Conservation (phyloP, 2,329 filamentous ascomycete species). For the Dryadomyces quercus-mongolicae region DNA sequence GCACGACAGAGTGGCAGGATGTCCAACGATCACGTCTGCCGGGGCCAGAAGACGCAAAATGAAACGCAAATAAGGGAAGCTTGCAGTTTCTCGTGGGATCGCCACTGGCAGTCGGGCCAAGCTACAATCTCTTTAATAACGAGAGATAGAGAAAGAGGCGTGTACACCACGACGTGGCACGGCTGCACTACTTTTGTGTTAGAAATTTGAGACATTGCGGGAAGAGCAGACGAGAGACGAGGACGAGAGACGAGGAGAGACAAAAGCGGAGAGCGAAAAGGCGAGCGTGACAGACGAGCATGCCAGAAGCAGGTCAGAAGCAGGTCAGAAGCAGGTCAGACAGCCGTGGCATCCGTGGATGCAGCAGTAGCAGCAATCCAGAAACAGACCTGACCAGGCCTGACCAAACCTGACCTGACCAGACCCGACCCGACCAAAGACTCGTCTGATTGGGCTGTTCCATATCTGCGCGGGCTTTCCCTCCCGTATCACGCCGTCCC, state of each 20-base stretch:
- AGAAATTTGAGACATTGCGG: not conserved
- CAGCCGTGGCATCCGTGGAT: too few relatives aligned
- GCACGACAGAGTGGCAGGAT: too few relatives aligned
- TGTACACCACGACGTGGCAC: not conserved
- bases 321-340: not conserved
- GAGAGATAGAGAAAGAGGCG: not conserved
- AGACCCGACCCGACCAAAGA: not conserved
- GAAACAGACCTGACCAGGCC: too few relatives aligned
- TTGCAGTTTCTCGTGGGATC: not conserved
- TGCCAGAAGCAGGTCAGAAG: not conserved
- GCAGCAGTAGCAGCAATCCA: too few relatives aligned
- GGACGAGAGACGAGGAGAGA: not conserved
- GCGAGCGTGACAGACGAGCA: not conserved
- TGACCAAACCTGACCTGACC: too few relatives aligned
- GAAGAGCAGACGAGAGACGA: not conserved
- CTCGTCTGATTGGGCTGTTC: not conserved
- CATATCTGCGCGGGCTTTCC: too few relatives aligned
- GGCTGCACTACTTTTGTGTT: not conserved
- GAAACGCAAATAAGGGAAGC: not conserved
- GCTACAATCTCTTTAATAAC: not conserved
- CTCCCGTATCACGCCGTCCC: not conserved
- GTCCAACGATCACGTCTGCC: too few relatives aligned
- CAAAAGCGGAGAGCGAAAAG: not conserved
- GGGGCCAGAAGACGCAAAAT: too few relatives aligned
- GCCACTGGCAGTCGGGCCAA: not conserved